Conservation (phyloP, 805 yeast species). For the Barnettozyma californica region DNA sequence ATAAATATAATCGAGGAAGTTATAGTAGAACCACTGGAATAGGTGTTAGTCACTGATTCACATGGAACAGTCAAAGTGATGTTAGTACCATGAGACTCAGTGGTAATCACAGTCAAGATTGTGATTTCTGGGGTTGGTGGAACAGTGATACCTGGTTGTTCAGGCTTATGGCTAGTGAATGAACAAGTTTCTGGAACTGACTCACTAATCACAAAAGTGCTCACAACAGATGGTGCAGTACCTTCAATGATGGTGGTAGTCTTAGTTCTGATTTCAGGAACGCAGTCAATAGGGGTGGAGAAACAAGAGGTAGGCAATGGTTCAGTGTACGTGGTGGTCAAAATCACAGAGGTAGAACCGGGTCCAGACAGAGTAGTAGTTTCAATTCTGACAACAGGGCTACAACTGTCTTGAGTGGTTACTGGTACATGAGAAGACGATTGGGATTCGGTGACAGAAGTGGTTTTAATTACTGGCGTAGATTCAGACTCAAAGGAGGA, state of each 20-base stretch:
- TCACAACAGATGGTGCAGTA: not conserved
- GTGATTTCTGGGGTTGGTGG: not conserved
- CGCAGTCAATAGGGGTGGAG: constrained; percentile 1
- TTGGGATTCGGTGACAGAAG: not conserved
- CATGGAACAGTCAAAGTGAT: not conserved
- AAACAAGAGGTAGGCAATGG: not conserved
- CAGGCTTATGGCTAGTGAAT: not conserved
- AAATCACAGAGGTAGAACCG: not conserved
- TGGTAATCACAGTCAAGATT: not conserved
- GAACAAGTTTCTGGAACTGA: not conserved
- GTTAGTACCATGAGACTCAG: not conserved
- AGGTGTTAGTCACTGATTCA: not conserved
- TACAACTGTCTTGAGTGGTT: too few species aligned
- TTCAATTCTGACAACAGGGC: not conserved
- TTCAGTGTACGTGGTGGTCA: not conserved
- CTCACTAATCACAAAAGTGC: not conserved
- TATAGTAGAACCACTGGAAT: not conserved
- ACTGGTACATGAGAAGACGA: not conserved
- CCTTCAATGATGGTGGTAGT: not conserved
- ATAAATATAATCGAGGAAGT: not conserved
- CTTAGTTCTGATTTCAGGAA: not conserved
- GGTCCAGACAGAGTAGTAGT: not conserved
- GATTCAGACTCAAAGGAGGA: not conserved
- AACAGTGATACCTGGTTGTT: not conserved
- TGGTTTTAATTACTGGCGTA: not conserved